Conservation (phyloP, 179 eudicot genomes). For the Beta macrorhiza region DNA sequence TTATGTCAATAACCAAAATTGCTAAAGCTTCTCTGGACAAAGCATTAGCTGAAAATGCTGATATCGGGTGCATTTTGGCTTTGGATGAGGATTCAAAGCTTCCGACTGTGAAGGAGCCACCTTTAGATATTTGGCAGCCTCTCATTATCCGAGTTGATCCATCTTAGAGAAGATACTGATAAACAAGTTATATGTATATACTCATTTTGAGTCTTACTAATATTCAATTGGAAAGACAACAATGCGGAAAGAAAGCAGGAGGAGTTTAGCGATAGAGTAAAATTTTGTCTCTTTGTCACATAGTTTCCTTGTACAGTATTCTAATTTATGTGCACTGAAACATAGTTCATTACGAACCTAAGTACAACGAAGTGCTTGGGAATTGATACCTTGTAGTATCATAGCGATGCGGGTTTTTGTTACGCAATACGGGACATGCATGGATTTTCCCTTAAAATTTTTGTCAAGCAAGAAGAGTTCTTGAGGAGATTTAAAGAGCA, state of each 20-base stretch:
- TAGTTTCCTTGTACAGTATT: background rate
- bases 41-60: slow-evolving; percentile 60
- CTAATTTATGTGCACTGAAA: background rate
- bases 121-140: slow-evolving; percentile 47
- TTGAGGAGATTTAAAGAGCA: too few relatives aligned
- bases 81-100: slow-evolving; percentile 29
- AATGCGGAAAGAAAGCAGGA: background rate
- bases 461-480: too few relatives aligned
- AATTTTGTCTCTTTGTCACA: slow-evolving; percentile 11
- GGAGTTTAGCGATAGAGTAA: background rate
- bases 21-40: slow-evolving; percentile 65
- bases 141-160: slow-evolving; percentile 47
- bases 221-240: background rate
- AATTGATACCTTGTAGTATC: background rate
- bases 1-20: slow-evolving; percentile 51
- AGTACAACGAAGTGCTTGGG: background rate
- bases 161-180: slow-evolving; percentile 28
- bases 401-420: too few relatives aligned
- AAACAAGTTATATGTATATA: slow-evolving; percentile 33
- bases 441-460: too few relatives aligned
- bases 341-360: background rate
- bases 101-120: slow-evolving; percentile 33
- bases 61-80: slow-evolving; percentile 29
- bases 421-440: too few relatives aligned
- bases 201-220: background rate